Evolutionary conservation across 306 rosid species (phyloP).

Genomic region (Lotus japonicus): DNA sequence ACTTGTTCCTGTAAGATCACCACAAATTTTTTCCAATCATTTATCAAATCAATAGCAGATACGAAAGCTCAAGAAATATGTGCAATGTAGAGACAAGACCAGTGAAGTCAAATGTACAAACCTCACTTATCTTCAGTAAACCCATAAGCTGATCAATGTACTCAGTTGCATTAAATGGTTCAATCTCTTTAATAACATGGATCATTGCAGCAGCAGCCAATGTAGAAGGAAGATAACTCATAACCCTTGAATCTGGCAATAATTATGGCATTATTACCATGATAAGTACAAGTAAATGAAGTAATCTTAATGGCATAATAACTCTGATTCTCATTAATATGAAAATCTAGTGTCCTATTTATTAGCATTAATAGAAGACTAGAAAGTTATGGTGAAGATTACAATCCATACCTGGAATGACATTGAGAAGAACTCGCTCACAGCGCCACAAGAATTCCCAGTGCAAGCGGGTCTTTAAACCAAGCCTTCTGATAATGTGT

Average conservation of each 20-base stretch:
- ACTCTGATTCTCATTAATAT: neutral
- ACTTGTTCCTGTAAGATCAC: constrained; percentile 50
- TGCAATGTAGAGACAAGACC: neutral
- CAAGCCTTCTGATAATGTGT: constrained; percentile 74
- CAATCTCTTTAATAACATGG: constrained; percentile 66
- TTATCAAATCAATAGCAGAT: constrained; percentile 1
- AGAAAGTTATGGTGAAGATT: neutral
- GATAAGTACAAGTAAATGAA: neutral
- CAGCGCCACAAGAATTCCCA: constrained; percentile 75
- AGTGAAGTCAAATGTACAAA: constrained; percentile 21
- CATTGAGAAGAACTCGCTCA: constrained; percentile 61
- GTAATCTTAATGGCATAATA: neutral
- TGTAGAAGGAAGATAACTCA: constrained; percentile 64
- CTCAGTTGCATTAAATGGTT: constrained; percentile 45
- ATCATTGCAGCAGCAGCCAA: constrained; percentile 85
- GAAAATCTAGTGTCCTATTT: neutral
- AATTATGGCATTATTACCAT: neutral
- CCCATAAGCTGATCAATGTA: constrained; percentile 65
- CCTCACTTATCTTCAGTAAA: constrained; percentile 73
- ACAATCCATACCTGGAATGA: constrained; percentile 49
- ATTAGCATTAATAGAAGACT: neutral
- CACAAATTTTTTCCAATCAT: constrained; percentile 10
- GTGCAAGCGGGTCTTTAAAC: constrained; percentile 59
- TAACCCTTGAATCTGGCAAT: constrained; percentile 56
- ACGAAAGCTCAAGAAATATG: neutral